A percentile compares a stretch with the other conserved stretches of the same genome.
Conservation (phyloP, 2,329 filamentous ascomycete species). For the Aspergillus uvarum region DNA sequence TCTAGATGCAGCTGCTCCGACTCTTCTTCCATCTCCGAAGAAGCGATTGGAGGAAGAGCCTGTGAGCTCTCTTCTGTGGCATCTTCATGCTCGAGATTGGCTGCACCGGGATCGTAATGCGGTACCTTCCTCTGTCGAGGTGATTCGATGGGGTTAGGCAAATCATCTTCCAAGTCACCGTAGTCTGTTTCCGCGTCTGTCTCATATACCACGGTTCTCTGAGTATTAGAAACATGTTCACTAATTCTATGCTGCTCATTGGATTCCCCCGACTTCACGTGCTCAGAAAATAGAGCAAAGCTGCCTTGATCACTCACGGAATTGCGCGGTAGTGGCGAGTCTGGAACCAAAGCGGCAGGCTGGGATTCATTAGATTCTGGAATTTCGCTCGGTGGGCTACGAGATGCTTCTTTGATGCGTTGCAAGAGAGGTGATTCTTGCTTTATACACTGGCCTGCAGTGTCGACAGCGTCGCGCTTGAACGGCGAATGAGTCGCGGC, state of each 20-base stretch:
- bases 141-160: conserved; percentile 15
- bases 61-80: conserved; percentile 29
- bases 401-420: conserved; percentile 7
- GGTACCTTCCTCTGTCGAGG: neutral
- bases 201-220: conserved; percentile 42
- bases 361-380: neutral
- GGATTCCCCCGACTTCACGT: neutral
- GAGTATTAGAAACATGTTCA: conserved; percentile 13
- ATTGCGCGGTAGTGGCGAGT: neutral
- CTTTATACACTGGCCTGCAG: conserved; percentile 17
- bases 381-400: conserved; percentile 1
- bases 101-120: neutral
- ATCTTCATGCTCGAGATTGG: conserved; percentile 11
- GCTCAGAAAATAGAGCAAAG: neutral
- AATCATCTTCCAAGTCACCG: conserved; percentile 29
- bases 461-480: conserved; percentile 13
- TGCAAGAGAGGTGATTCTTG: conserved; percentile 17
- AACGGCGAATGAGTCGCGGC: conserved; percentile 29
- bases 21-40: conserved; percentile 25
- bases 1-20: conserved; percentile 27
- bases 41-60: conserved; percentile 30
- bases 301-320: neutral
- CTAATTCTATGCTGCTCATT: neutral
- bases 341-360: neutral
- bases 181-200: conserved; percentile 43